Evolutionary conservation across 73 alveolate species (phyloP).

Genomic region (Chromera velia): DNA sequence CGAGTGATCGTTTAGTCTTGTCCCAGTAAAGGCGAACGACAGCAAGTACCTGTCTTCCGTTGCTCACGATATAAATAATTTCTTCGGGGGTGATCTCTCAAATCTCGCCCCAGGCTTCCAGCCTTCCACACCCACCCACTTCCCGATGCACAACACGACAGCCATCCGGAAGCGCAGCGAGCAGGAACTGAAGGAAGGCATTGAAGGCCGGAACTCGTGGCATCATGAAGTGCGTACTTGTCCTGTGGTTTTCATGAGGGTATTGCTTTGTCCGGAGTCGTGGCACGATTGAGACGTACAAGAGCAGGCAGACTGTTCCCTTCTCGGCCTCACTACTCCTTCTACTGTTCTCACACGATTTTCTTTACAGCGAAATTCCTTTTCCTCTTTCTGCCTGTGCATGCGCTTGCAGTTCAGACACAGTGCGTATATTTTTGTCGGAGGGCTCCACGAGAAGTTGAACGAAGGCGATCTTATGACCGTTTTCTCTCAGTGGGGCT

Average conservation of each 20-base stretch:
- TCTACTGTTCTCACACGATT: too few species aligned
- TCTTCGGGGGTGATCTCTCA: too few species aligned
- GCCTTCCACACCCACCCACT: too few species aligned
- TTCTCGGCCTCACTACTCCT: neutral
- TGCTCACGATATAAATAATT: too few species aligned
- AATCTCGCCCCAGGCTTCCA: too few species aligned
- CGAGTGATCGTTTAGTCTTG: too few species aligned
- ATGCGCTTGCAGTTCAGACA: constrained; percentile 44
- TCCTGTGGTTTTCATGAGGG: too few species aligned
- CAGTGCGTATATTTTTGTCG: constrained; percentile 67
- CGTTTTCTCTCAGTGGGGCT: constrained; percentile 69
- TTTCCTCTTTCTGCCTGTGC: neutral
- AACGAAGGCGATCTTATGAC: constrained; percentile 94
- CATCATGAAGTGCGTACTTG: constrained; percentile 44
- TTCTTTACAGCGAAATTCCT: too few species aligned
- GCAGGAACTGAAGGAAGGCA: constrained; percentile 54
- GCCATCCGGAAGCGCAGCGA: constrained; percentile 56
- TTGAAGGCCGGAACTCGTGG: constrained; percentile 66
- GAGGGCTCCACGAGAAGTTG: constrained; percentile 73
- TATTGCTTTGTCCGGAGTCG: too few species aligned
- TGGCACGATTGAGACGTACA: too few species aligned
- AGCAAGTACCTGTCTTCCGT: too few species aligned
- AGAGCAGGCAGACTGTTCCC: neutral
- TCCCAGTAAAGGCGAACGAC: too few species aligned
- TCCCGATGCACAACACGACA: constrained; percentile 49